Evolutionary conservation across 495 filamentous ascomycete species (phyloP), one percentile per base, ranked within the genome.

Genomic region (Neurospora tetraspora): DNA sequence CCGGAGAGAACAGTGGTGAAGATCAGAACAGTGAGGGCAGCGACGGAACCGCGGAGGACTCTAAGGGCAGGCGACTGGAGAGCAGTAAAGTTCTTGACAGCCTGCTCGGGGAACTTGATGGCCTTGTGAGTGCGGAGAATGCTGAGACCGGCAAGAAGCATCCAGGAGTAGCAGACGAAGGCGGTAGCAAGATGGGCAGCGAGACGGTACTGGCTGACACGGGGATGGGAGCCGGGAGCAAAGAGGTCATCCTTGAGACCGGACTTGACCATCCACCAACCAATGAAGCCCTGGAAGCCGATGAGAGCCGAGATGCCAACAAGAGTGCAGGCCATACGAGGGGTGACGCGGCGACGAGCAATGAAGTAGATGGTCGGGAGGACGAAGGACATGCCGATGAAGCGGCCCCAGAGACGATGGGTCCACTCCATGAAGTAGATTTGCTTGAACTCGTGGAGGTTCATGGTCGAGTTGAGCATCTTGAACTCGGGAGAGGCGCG

Each of bases 361-460:
- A 98, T 87, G 77, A 98, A 97, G 86, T 97, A 98, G 20, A 91
- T 76, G 27, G 94, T 91, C 1, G 96, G 96, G 18, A 97, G 77
- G 27, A 96, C 89, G 78, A 98, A 98, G 20, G 93, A 91, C 45
- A 98, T 77, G 36, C 96, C 96, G 45, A 99, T 91, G 70, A 97
- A 85, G 68, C 96, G 89, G n/a, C 96, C 96, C 94, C 96, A 98
- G 59, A 97, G 88, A 20, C 96, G 89, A 82, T 99, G 96, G 5
- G 91, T 89, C 96, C 96, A 99, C 86, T 99, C 96, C 96, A 99
- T 98, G 81, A 91, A 98, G 86, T 98, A 98, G 74, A 99, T 99
- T 81, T 93, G 92, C 81, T 98, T 97, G 84, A 97, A 99, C 78
- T 98, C 96, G 39, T 88, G 87, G 39, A 98, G 83, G 39, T 84